Conservation (phyloP, 768 basidiomycete genomes). For the Rubroboletus satanas region DNA sequence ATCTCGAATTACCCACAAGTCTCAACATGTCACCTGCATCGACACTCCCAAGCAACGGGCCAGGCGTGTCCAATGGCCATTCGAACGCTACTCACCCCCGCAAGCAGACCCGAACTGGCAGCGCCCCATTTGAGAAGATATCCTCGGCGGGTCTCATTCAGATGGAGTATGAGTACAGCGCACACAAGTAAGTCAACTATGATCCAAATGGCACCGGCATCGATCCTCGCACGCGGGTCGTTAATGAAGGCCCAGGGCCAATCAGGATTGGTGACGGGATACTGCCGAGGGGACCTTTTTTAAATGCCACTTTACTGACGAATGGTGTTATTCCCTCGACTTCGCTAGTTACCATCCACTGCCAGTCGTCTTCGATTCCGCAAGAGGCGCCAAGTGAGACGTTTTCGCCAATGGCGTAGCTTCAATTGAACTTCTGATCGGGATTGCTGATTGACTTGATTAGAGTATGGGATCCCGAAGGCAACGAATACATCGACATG, state of each 20-base stretch:
- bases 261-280: constrained; percentile 12
- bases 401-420: constrained; percentile 32
- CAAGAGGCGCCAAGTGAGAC: constrained; percentile 83
- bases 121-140: constrained; percentile 25
- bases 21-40: constrained; percentile 26
- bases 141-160: constrained; percentile 70
- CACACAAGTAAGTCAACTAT: constrained; percentile 74
- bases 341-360: constrained; percentile 87
- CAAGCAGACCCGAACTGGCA: constrained; percentile 15
- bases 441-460: constrained; percentile 4
- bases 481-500: constrained; percentile 96
- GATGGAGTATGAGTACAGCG: constrained; percentile 77
- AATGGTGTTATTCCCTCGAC: constrained; percentile 40
- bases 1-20: background rate
- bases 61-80: constrained; percentile 12
- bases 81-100: constrained; percentile 2
- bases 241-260: constrained; percentile 16
- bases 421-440: background rate
- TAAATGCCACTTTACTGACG: constrained; percentile 27
- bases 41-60: constrained; percentile 1
- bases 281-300: constrained; percentile 4
- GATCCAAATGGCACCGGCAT: background rate
- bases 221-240: constrained; percentile 20
- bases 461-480: constrained; percentile 92
- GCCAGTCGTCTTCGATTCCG: constrained; percentile 90